These are phyloP conservation scores for Calonectria hongkongensis DNA, from an alignment of 2,329 filamentous ascomycete genomes.

Conservation along the genomic window DNA sequence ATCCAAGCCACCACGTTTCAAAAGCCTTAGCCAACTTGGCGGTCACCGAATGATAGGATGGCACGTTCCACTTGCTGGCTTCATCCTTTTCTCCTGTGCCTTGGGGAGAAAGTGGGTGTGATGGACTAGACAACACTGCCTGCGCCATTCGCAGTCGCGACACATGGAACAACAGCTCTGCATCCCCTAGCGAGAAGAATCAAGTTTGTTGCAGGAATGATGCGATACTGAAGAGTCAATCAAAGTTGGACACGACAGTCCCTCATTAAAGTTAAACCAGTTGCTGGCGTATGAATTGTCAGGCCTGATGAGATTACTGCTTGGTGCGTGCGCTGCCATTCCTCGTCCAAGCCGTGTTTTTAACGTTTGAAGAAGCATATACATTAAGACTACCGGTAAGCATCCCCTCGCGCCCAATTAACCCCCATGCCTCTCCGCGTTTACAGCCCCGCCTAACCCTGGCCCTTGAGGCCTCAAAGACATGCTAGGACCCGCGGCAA, in stretches of 20 bases:
- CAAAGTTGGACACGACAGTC: background rate
- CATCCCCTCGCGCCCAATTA: background rate
- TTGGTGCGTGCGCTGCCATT: background rate
- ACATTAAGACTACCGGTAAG: constrained; percentile 1
- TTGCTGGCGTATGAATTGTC: background rate
- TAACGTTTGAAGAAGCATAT: constrained; percentile 1
- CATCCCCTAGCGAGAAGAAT: background rate
- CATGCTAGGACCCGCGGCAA: background rate
- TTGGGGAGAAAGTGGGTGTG: background rate
- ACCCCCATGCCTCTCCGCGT: background rate
- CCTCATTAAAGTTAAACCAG: background rate
- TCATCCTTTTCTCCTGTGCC: background rate
- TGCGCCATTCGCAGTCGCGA: background rate
- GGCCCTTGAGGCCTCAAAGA: background rate
- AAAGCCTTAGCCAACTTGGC: no score
- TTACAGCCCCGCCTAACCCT: background rate
- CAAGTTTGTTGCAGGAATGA: background rate
- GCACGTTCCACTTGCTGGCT: background rate
- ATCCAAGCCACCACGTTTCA: background rate
- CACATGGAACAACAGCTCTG: background rate
- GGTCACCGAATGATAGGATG: background rate
- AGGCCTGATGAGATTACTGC: background rate
- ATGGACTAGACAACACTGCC: background rate
- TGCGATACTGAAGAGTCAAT: background rate
- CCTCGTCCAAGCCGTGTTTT: background rate